Conservation (phyloP, 192 early-diverging fungal species). For the Coemansia sp. region DNA sequence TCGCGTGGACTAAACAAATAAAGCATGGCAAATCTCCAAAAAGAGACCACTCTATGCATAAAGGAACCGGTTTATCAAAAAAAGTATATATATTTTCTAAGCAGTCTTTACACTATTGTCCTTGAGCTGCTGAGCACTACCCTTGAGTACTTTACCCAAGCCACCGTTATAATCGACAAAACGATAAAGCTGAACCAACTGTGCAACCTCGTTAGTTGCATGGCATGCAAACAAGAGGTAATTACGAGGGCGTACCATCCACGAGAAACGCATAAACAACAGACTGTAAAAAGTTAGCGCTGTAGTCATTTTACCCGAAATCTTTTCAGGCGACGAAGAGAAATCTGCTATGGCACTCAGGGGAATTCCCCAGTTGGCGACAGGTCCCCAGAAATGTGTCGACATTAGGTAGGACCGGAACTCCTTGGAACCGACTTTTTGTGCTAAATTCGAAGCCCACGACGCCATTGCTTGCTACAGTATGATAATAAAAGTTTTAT, state of each 20-base stretch:
- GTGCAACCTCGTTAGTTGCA: conserved; percentile 86
- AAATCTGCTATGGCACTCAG: conserved; percentile 93
- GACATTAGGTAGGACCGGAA: conserved; percentile 76
- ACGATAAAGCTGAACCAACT: conserved; percentile 85
- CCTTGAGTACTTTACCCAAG: conserved; percentile 39
- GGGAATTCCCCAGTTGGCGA: conserved; percentile 94
- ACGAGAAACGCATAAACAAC: conserved; percentile 96
- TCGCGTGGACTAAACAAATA: not conserved
- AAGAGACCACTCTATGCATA: not conserved
- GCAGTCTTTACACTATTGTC: conserved; percentile 17
- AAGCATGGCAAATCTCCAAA: no score
- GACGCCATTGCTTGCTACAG: conserved; percentile 37
- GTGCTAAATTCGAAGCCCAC: conserved; percentile 55
- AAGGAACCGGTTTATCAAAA: not conserved
- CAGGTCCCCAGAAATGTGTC: conserved; percentile 59
- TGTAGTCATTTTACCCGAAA: conserved; percentile 93
- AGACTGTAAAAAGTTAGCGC: conserved; percentile 88
- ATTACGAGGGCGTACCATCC: conserved; percentile 89
- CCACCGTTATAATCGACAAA: conserved; percentile 76
- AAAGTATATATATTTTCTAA: not conserved
- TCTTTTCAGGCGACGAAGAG: conserved; percentile 87
- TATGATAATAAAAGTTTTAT: not conserved
- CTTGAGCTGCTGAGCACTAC: conserved; percentile 21
- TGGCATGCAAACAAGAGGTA: conserved; percentile 94
- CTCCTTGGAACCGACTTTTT: conserved; percentile 65